Evolutionary conservation across 2,329 filamentous ascomycete species (phyloP), one percentile per base, ranked within the genome.

Genomic region (Arthrobotrys musiformis): DNA sequence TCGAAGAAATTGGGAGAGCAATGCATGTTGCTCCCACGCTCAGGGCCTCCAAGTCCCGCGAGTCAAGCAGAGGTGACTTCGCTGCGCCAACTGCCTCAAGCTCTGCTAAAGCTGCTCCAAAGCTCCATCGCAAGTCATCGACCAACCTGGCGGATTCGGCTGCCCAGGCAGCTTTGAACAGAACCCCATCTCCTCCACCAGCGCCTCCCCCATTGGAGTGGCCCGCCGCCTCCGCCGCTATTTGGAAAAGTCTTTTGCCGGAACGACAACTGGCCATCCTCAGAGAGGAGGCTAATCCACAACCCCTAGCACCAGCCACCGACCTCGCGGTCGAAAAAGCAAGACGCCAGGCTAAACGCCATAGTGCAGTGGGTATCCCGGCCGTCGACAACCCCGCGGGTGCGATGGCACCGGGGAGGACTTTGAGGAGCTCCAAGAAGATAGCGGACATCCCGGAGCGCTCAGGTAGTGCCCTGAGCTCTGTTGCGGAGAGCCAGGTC

Each of bases 41-140:
- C n/a, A 28, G 40, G 8, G 13, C 24, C 8, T 66, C 64, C 3
- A 70, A 70, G 17, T 48, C 46, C 28, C 58, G 72, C 11, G 64
- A 76, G 9, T 37, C 52, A 9, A 76, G 72, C 46, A 42, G 35
- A 24, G 68, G 72, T 30, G 68, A 92, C 1, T 97, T 94, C 83
- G 93, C 90, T 1, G 93, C 93, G 1, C 93, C 94, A 0, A 98
- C 94, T 0, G 92, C 94, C 78, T 92, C 94, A 0, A 98, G 93
- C 46, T 89, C 90, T 0, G 93, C 93, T 24, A 97, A 93, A 83
- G 90, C 93, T 9, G 88, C 90, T 1, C 85, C 89, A 7, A 91
- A 89, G 78, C 85, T 92, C 79, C 87, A 89, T 46, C 87, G 90
- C 28, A 91, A 87, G 79, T 78, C 73, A 28, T 78, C 73, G 7